Evolutionary conservation across 2,329 filamentous ascomycete species (phyloP), one percentile per base, ranked within the genome.

Genomic region (Colletotrichum chlorophyti): DNA sequence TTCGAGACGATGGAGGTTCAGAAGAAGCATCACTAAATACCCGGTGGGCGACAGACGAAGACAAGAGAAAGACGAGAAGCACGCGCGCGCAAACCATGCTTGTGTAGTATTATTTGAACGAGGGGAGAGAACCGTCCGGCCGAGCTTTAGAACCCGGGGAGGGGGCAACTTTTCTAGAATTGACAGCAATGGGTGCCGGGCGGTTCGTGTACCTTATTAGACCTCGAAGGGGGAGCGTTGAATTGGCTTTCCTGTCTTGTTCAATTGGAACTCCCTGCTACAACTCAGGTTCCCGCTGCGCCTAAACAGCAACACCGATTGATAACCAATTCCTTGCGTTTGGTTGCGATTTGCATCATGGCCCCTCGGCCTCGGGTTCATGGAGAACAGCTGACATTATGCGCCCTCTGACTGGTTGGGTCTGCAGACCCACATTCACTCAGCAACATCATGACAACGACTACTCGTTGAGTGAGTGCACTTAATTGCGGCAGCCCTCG

Each of bases 1-100:
- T 78, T 84, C 48, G 80, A 84, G 73, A 74, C 79, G 62, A 72
- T 83, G 65, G 70, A 74, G 61, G 72, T 83, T 49, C 68, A 81
- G 70, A 81, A 79, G 78, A 79, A 74, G 72, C 77, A 82, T 72
- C 61, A 63, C 61, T 63, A 62, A 57, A 41, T 49, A 24, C 31
- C 43, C 43, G 51, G 37, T 43, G 43, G 50, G 29, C 50, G 24
- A 34, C 19, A n/a, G 23, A 21, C n/a, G 35, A 38, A 40, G 23
- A 23, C 26, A 12, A 17, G 15, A 34, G 45, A 50, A 23, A 29
- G 34, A 32, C 35, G 27, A 26, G n/a, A n/a, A n/a, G n/a, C n/a
- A n/a, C 31, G 52, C 57, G 51, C 53, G 48, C 53, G 58, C 46
- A 38, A 17, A 52, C 21, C 27, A 43, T 47, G 58, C 55, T n/a